A percentile compares a stretch with the other conserved stretches of the same genome.
phyloP scores from a whole-genome alignment of 2,329 filamentous ascomycete genomes.

The Penicillium concentricum region DNA sequence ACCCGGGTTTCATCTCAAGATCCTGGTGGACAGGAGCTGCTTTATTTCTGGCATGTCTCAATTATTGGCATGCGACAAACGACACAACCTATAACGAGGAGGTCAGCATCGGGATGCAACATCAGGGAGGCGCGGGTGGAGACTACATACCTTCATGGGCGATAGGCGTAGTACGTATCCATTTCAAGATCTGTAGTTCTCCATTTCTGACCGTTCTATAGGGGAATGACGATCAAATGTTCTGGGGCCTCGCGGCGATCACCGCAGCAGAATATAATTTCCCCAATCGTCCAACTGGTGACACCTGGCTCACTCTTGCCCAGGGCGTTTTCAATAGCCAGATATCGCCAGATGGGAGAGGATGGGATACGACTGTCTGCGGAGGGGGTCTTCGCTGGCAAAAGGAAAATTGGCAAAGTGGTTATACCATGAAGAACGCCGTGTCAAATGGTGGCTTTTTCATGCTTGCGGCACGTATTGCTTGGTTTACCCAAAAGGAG shows the following conservation, averaged over 20 bases:
- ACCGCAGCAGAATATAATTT: conserved; percentile 2
- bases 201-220: not conserved
- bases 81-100: conserved; percentile 62
- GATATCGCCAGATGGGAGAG: not conserved
- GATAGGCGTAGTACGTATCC: not conserved
- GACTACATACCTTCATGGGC: not conserved
- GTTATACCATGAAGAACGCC: conserved; percentile 78
- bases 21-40: conserved; percentile 74
- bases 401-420: conserved; percentile 47
- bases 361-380: not conserved
- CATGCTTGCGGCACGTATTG: conserved; percentile 72
- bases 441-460: conserved; percentile 78
- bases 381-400: conserved; percentile 4
- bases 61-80: conserved; percentile 67
- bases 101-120: conserved; percentile 42
- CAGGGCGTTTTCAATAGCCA: not conserved
- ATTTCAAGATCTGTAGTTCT: conserved; percentile 50
- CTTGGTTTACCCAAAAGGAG: conserved; percentile 60
- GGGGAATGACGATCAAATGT: conserved; percentile 8
- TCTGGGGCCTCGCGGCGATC: conserved; percentile 3
- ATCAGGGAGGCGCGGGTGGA: conserved; percentile 16
- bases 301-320: conserved; percentile 3
- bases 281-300: not conserved
- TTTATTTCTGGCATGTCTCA: conserved; percentile 67
- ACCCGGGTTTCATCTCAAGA: conserved; percentile 60